Evolutionary conservation across 192 early-diverging fungal species (phyloP), one percentile per base, ranked within the genome.

Genomic region (Linnemannia schmuckeri): DNA sequence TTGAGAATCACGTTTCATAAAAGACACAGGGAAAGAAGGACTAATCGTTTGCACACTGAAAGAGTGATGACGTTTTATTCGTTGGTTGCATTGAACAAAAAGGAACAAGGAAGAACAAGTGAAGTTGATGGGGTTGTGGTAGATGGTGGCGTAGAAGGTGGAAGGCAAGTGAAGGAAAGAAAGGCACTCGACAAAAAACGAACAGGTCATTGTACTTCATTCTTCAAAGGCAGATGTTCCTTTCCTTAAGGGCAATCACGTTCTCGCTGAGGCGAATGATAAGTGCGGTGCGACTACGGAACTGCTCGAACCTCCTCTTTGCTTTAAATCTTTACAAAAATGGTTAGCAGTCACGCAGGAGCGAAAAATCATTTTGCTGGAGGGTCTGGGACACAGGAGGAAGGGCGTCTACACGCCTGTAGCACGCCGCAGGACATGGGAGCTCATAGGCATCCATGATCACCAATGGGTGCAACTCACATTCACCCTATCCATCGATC

Each of bases 321-420:
- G 80, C 80, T 82, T 82, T 82, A 82, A 81, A 82, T 82, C 80
- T 82, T 76, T 82, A 75, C 80, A 57, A 81, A 82, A 82, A 82
- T 82, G 80, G 80, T 82, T 82, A 82, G 80, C 73, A 82, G 80
- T 82, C 80, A 76, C 74, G 30, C 4, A 5, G 7, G 71, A 79
- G 68, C 37, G 71, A 40, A 33, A 70, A 55, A 44, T 55, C 49
- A 37, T 42, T 72, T 27, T 42, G 37, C n/a, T 17, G 37, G 44
- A 46, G 44, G 44, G 61, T 27, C 30, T 66, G 61, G 61, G 61
- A 66, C 61, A 66, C 61, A 33, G 30, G 33, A 52, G 33, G 74
- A 27, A 47, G 35, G 52, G 35, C 13, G 8, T 75, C 33, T 52
- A 41, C 70, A 72, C 24, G 40, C 10, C 9, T 35, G 70, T 35